phyloP scores from a whole-genome alignment of 2,329 filamentous ascomycete species.

The Trichoderma lentiforme region DNA sequence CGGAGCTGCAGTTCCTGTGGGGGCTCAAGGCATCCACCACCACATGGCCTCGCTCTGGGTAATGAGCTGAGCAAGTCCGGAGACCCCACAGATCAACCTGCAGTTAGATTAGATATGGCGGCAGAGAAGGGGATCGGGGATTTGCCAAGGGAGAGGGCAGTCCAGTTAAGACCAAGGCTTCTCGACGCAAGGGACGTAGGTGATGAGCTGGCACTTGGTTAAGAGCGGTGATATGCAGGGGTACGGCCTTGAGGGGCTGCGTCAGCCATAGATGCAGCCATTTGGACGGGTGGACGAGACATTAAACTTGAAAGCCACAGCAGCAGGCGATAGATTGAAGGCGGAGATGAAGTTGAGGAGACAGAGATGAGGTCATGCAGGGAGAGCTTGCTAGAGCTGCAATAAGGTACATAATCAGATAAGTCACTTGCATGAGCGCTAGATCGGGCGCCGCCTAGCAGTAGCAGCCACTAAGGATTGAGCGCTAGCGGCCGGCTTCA shows the following conservation, averaged over 20 bases:
- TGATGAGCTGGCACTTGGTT: background rate
- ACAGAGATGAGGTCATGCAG: background rate
- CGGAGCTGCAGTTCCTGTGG: background rate
- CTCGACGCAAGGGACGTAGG: slow-evolving; percentile 2
- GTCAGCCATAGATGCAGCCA: background rate
- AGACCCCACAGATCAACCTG: slow-evolving; percentile 10
- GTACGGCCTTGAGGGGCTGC: background rate
- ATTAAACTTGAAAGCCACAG: background rate
- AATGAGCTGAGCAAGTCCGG: slow-evolving; percentile 1
- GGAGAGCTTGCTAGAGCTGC: background rate
- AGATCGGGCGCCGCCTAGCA: background rate
- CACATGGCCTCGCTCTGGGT: slow-evolving; percentile 4
- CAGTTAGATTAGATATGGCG: slow-evolving; percentile 8
- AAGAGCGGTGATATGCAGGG: background rate
- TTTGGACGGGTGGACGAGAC: background rate
- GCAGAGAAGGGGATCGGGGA: background rate
- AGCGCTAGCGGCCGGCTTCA: background rate
- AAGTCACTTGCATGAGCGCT: slow-evolving; percentile 1
- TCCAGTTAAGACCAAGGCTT: background rate
- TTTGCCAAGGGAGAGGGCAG: background rate
- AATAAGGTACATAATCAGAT: background rate
- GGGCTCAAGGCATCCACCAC: slow-evolving; percentile 6
- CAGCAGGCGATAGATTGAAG: background rate
- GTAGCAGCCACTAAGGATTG: background rate
- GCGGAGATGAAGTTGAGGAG: background rate